These are phyloP conservation scores for Teratosphaeria epicoccoides DNA, from an alignment of 2,329 filamentous ascomycete genomes.

Conservation along the genomic window DNA sequence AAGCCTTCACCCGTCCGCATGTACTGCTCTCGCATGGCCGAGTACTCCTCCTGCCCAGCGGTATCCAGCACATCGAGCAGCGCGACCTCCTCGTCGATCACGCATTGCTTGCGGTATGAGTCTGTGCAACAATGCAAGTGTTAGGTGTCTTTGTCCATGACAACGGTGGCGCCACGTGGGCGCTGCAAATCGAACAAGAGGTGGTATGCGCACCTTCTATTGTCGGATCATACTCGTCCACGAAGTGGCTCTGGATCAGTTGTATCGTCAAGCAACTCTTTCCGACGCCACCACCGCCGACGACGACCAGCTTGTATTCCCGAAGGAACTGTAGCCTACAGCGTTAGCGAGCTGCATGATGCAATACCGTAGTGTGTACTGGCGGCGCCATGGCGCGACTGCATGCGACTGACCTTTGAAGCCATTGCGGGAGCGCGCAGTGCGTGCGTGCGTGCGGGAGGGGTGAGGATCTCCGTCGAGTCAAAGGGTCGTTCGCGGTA, in stretches of 20 bases:
- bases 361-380: neutral
- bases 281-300: conserved; percentile 95
- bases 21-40: conserved; percentile 98
- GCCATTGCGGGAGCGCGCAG: conserved; percentile 18
- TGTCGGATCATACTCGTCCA: conserved; percentile 98
- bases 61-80: conserved; percentile 97
- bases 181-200: neutral
- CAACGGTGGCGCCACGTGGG: neutral
- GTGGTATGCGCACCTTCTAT: conserved; percentile 68
- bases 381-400: conserved; percentile 4
- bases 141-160: neutral
- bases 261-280: conserved; percentile 99
- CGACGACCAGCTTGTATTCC: conserved; percentile 63
- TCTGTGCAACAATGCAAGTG: conserved; percentile 44
- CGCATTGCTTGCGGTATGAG: conserved; percentile 99
- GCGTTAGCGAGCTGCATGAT: conserved; percentile 3
- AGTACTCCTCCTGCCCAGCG: conserved; percentile 97
- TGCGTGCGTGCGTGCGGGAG: conserved; percentile 2
- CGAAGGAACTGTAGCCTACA: conserved; percentile 35
- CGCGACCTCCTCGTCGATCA: conserved; percentile 96
- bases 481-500: neutral
- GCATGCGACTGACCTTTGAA: conserved; percentile 23
- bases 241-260: conserved; percentile 72
- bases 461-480: neutral
- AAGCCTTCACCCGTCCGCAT: conserved; percentile 99